A percentile compares a stretch with the other conserved stretches of the same genome.
Conservation (phyloP, 306 rosid species). For the Vigna trinervia region DNA sequence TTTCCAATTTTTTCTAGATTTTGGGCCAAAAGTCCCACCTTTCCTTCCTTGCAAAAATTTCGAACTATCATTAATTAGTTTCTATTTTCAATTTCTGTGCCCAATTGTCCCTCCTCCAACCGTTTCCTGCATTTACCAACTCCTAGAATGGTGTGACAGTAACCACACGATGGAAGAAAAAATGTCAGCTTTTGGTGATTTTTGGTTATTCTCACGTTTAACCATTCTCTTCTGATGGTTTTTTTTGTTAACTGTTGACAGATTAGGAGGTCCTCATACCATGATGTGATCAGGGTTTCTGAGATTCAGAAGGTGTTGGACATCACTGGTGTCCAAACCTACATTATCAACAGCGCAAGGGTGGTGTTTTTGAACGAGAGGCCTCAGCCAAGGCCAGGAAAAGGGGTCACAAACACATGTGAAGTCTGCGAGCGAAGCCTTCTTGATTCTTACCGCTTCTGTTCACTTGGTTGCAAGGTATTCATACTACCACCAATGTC, state of each 20-base stretch:
- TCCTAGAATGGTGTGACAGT: slow-evolving; percentile 18
- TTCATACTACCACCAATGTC: slow-evolving; percentile 9
- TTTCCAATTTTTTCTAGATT: slow-evolving; percentile 22
- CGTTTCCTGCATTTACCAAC: slow-evolving; percentile 43
- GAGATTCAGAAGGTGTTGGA: slow-evolving; percentile 97
- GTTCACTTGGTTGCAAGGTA: slow-evolving; percentile 99
- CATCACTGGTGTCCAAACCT: slow-evolving; percentile 92
- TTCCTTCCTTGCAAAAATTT: slow-evolving; percentile 18
- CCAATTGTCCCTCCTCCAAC: slow-evolving; percentile 12
- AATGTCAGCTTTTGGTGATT: slow-evolving; percentile 14
- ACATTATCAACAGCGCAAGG: slow-evolving; percentile 96
- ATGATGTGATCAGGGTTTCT: slow-evolving; percentile 88
- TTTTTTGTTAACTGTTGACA: slow-evolving; percentile 42
- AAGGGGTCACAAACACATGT: slow-evolving; percentile 97
- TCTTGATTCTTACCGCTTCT: slow-evolving; percentile 89
- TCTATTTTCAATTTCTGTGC: slow-evolving; percentile 21
- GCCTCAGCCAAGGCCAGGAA: slow-evolving; percentile 99
- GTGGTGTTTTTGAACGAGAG: slow-evolving; percentile 95
- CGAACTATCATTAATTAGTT: slow-evolving; percentile 20
- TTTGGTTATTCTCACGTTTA: not conserved
- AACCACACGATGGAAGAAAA: slow-evolving; percentile 2
- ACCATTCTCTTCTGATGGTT: slow-evolving; percentile 13
- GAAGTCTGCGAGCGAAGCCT: slow-evolving; percentile 99
- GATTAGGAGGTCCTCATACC: slow-evolving; percentile 97
- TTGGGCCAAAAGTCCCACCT: not conserved